Percentiles rank a stretch among this genome's conserved stretches.
These are phyloP conservation scores for Plasmodium sp. DNA, from an alignment of 169 alveolate genomes.

Conservation along the genomic window DNA sequence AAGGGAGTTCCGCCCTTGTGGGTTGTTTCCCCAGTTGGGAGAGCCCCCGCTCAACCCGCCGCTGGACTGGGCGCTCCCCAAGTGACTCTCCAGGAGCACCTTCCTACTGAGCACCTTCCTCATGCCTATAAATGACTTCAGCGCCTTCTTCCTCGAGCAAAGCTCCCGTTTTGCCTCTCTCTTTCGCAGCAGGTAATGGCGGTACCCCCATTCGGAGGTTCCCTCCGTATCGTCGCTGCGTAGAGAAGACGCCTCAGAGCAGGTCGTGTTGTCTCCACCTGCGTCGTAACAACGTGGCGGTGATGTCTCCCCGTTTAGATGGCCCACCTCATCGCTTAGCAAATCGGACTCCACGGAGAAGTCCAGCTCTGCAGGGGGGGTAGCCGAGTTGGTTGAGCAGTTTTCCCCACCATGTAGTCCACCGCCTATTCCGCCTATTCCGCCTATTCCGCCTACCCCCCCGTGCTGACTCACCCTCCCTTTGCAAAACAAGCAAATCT, in stretches of 20 bases:
- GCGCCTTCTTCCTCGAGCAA: constrained; percentile 10
- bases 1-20: background rate
- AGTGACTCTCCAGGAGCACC: background rate
- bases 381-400: background rate
- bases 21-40: background rate
- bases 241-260: background rate
- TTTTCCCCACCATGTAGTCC: background rate
- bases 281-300: background rate
- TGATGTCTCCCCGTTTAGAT: background rate
- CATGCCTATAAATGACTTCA: constrained; percentile 4
- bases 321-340: background rate
- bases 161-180: background rate
- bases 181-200: background rate
- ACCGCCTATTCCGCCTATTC: too few species aligned
- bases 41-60: background rate
- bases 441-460: too few species aligned
- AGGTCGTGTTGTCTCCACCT: background rate
- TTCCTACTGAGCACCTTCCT: background rate
- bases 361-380: background rate
- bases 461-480: background rate
- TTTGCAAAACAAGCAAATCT: constrained; percentile 43
- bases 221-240: background rate
- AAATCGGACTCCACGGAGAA: background rate
- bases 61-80: background rate
- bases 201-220: background rate